Percentiles rank a stretch among this genome's conserved stretches.
Conservation (phyloP, 306 rosid genomes). For the Citrullus mucosospermus region DNA sequence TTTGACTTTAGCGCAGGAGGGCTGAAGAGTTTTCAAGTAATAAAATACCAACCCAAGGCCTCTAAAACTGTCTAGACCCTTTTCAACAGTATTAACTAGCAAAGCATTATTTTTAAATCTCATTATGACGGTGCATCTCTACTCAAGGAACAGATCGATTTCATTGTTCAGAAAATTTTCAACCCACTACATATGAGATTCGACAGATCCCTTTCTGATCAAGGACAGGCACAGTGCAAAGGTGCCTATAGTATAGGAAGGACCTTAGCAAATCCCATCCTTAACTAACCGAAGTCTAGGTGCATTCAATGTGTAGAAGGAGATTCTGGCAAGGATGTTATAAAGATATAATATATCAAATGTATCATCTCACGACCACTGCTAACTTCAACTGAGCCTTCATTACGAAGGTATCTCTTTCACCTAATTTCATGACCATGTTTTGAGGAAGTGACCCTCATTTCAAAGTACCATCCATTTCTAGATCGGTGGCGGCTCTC, state of each 20-base stretch:
- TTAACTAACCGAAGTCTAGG: background rate
- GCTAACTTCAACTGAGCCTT: background rate
- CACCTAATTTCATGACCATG: background rate
- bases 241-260: background rate
- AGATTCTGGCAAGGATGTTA: background rate
- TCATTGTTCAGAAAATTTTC: background rate
- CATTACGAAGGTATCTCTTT: background rate
- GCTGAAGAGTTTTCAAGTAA: background rate
- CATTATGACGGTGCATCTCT: background rate
- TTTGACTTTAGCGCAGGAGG: background rate
- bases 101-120: background rate
- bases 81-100: background rate
- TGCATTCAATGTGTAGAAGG: background rate
- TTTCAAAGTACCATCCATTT: background rate
- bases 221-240: background rate
- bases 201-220: background rate
- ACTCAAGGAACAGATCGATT: background rate
- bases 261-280: background rate
- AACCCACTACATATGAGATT: background rate
- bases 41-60: background rate
- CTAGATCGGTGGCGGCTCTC: background rate
- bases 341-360: background rate
- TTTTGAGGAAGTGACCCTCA: background rate
- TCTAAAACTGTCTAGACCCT: background rate
- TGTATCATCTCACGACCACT: background rate